phyloP scores from a whole-genome alignment of 2,329 filamentous ascomycete genomes.

The Aspergillus niger region DNA sequence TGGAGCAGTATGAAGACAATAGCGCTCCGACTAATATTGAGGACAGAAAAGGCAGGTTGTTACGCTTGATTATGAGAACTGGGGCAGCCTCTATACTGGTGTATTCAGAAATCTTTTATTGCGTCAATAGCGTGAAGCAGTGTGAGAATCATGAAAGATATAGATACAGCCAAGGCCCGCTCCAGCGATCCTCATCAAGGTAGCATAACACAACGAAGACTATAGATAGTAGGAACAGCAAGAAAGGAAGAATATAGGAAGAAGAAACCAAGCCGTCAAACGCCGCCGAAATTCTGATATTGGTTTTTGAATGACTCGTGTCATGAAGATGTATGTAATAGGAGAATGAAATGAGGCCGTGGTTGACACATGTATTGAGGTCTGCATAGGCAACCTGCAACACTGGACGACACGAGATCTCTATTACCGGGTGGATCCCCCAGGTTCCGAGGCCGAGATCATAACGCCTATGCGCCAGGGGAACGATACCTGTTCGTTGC shows the following conservation, averaged over 20 bases:
- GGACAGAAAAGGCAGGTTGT: background rate
- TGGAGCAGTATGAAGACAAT: background rate
- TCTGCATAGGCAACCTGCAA: background rate
- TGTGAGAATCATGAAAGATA: slow-evolving; percentile 24
- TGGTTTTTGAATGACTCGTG: slow-evolving; percentile 15
- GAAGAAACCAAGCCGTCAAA: slow-evolving; percentile 18
- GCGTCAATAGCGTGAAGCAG: slow-evolving; percentile 2
- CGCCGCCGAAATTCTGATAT: slow-evolving; percentile 20
- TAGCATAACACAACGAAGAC: slow-evolving; percentile 22
- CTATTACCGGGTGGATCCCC: background rate
- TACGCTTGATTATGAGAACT: too few species aligned
- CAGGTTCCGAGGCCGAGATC: background rate
- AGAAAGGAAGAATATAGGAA: slow-evolving; percentile 6
- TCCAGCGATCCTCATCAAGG: slow-evolving; percentile 19
- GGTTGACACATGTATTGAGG: slow-evolving; percentile 5
- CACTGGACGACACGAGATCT: background rate
- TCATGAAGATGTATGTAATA: slow-evolving; percentile 21
- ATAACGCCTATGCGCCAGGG: slow-evolving; percentile 5
- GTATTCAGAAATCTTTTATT: background rate
- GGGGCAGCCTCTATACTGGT: background rate
- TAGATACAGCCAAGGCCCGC: slow-evolving; percentile 33
- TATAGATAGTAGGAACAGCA: slow-evolving; percentile 20
- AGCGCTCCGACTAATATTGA: background rate
- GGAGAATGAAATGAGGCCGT: slow-evolving; percentile 14
- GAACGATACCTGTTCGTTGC: slow-evolving; percentile 9